phyloP scores from a whole-genome alignment of 768 basidiomycete genomes.

The Boletus barrowsii region DNA sequence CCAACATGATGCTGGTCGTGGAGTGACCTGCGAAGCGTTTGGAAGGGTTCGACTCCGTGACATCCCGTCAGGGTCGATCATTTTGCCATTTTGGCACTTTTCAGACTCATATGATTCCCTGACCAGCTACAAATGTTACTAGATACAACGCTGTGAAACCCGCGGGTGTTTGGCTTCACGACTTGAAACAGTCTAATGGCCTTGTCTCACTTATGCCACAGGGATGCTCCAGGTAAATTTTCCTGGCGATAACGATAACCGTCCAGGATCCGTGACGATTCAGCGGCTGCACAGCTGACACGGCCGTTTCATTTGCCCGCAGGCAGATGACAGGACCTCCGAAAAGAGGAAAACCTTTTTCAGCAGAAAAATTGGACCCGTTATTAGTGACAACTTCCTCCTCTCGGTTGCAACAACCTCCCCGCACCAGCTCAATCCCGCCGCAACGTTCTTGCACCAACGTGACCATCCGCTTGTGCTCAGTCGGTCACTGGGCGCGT shows the following conservation, averaged over 20 bases:
- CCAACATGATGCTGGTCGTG: conserved; percentile 12
- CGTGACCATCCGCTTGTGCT: not conserved
- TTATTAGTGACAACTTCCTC: not conserved
- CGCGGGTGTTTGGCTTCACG: not conserved
- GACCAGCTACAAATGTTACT: not conserved
- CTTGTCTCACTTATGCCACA: conserved; percentile 1
- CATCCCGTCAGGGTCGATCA: conserved; percentile 4
- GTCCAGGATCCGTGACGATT: not conserved
- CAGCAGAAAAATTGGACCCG: not conserved
- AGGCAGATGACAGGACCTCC: not conserved
- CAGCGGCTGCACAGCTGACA: not conserved
- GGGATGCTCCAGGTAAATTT: not conserved
- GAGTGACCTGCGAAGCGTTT: not conserved
- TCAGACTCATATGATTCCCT: not conserved
- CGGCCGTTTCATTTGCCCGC: not conserved
- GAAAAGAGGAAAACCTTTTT: not conserved
- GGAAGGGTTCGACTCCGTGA: not conserved
- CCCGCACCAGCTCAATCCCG: not conserved
- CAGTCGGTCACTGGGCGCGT: not conserved
- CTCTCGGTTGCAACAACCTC: too few relatives aligned
- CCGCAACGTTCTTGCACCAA: not conserved
- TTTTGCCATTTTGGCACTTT: not conserved
- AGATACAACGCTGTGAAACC: not conserved
- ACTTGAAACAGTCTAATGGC: not conserved
- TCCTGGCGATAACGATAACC: not conserved